A percentile compares a stretch with the other conserved stretches of the same genome.
phyloP scores from a whole-genome alignment of 352 stramenopile species.

The Globisporangium camurandrum region DNA sequence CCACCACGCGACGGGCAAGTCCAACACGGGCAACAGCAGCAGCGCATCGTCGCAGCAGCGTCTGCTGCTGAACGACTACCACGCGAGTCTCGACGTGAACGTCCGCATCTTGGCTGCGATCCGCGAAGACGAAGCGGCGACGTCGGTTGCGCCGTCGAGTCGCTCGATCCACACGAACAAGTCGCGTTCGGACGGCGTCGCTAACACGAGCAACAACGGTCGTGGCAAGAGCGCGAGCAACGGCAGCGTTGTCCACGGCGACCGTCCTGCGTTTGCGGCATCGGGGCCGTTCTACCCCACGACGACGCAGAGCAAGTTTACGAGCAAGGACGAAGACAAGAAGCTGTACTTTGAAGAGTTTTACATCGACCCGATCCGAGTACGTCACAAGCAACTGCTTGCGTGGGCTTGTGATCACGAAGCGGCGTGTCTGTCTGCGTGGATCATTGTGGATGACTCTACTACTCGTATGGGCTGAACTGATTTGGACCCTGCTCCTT shows the following conservation, averaged over 20 bases:
- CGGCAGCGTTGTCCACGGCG: slow-evolving; percentile 9
- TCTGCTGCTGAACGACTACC: slow-evolving; percentile 62
- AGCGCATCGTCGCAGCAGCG: slow-evolving; percentile 28
- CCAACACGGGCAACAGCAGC: slow-evolving; percentile 19
- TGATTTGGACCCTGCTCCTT: no score
- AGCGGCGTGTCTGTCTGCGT: not conserved
- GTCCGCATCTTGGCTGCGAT: slow-evolving; percentile 66
- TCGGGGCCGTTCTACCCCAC: slow-evolving; percentile 14
- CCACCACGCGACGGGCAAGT: slow-evolving; percentile 11
- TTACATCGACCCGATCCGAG: slow-evolving; percentile 72
- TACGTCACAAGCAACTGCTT: slow-evolving; percentile 13
- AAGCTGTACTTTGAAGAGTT: slow-evolving; percentile 90
- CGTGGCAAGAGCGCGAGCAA: slow-evolving; percentile 11
- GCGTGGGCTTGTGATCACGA: not conserved
- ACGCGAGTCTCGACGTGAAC: slow-evolving; percentile 57
- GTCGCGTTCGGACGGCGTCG: slow-evolving; percentile 13
- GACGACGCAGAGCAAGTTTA: slow-evolving; percentile 18
- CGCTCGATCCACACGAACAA: slow-evolving; percentile 21
- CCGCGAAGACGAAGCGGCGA: slow-evolving; percentile 48
- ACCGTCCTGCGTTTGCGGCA: not conserved
- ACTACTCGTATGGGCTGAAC: no score
- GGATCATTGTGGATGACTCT: no score
- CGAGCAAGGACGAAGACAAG: slow-evolving; percentile 56
- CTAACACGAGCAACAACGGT: not conserved
- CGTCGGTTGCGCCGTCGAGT: slow-evolving; percentile 31